Base-by-base conservation (phyloP, 2,329 filamentous ascomycete genomes). In the Orbilia oligospora region DNA sequence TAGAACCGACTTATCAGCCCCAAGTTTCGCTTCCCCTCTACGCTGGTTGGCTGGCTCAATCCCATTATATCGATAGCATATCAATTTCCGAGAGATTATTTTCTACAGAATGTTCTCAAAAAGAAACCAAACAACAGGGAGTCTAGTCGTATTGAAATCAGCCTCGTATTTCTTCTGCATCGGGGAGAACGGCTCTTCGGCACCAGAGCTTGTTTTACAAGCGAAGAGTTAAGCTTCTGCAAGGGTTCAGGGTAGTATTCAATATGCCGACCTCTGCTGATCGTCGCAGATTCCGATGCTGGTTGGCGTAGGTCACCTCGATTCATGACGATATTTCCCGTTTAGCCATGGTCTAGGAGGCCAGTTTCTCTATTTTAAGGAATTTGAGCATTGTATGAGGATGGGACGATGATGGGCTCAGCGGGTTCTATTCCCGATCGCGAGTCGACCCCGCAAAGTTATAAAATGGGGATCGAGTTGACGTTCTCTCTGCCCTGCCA, bases 201-300 rank as follows among this genome's bases (percentile, higher is more conserved):
- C 66, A 77, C 66, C 66, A 61, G 61, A 68, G 73, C 73, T 76
- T 76, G 72, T 70, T 76, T 69, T 51, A 65, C 73, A 71, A 77
- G 73, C 73, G 73, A 77, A 22, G 51, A 77, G 48, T 71, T 71
- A 77, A 77, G 66, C 67, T 77, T 77, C 73, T 61, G 51, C 73
- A 71, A 71, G 73, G 61, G 61, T 71, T 77, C 27, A 46, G 72
- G 66, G 66, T 76, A 76, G 41, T 20, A 69, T 69, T 58, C 14
- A 36, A 30, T 41, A 66, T 77, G 58, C 20, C 5, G 24, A 46
- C 44, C n/a, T 16, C 33, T 53, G 73, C 18, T 56, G 73, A 77
- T 71, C 73, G 51, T 61, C 16, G 14, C 58, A 38, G 44, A 36
- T 71, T 70, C 27, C 22, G 27, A 70, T 24, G 20, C 36, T 51